Percentiles rank a stretch among this genome's conserved stretches.
These are phyloP conservation scores for Chenopodium album DNA, from an alignment of 148 eudicot genomes.

Conservation along the genomic window DNA sequence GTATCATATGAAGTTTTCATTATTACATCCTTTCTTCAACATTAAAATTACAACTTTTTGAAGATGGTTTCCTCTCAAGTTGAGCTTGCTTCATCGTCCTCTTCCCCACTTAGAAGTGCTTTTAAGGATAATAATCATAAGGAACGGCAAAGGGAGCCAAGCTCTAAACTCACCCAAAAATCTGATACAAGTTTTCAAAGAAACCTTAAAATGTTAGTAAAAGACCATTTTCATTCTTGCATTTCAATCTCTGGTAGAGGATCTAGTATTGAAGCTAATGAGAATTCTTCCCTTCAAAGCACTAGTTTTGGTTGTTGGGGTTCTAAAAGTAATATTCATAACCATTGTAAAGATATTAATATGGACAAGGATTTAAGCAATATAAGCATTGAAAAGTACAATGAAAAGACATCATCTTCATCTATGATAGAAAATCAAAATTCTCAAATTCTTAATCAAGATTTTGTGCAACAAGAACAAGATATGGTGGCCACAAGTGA, in stretches of 20 bases:
- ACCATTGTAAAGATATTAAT: neutral
- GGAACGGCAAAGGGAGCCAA: conserved; percentile 29
- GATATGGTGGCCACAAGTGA: too few species aligned
- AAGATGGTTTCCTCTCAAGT: conserved; percentile 56
- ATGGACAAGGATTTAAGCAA: neutral
- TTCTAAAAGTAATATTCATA: neutral
- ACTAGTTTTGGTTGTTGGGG: conserved; percentile 11
- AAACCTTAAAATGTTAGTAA: conserved; percentile 43
- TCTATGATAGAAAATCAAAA: conserved; percentile 10
- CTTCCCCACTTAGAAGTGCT: conserved; percentile 46
- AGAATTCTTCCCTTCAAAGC: conserved; percentile 10
- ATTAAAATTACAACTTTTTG: neutral
- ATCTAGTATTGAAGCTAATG: conserved; percentile 15
- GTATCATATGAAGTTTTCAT: too few species aligned
- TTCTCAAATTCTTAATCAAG: too few species aligned
- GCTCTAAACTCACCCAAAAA: neutral
- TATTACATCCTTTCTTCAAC: neutral
- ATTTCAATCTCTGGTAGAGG: conserved; percentile 23
- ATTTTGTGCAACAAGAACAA: too few species aligned
- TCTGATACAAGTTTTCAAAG: conserved; percentile 31
- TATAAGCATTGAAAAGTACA: neutral
- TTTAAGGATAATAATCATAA: conserved; percentile 47
- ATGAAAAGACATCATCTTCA: neutral
- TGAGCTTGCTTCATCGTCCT: conserved; percentile 42
- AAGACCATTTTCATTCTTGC: conserved; percentile 40